Evolutionary conservation across 768 basidiomycete species (phyloP), one percentile per base, ranked within the genome.

Genomic region (Termitomyces titanicus): DNA sequence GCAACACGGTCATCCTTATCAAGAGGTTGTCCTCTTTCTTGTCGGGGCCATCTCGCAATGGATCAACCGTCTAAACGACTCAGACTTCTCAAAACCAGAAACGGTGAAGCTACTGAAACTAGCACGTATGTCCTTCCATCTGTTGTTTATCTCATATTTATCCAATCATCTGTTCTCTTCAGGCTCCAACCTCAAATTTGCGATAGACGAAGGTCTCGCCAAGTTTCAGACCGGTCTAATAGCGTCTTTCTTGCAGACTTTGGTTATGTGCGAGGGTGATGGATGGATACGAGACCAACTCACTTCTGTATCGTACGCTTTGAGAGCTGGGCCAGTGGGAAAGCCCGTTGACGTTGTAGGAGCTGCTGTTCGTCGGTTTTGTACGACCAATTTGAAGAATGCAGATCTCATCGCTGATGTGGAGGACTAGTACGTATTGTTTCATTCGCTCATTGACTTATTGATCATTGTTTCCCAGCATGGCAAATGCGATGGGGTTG

Each of bases 241-340:
- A 48, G 90, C 95, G 2, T 94, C 92, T 1, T 98, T 95, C 71
- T 74, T 98, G 62, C 95, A 98, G 72, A 93, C 93, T 15, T 74
- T 97, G 37, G 84, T 98, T 62, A 98, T 98, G 95, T 93, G 89
- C 54, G 94, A 97, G 74, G 95, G 95, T 17, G 90, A 95, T 61
- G 80, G 82, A 56, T 97, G 92, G 91, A 81, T 98, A 20, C 74
- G 76, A 54, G 79, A 83, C 3, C 83, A 93, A 56, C 79, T 85
- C 2, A 77, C 80, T 11, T 82, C 82, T 39, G 74, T 94, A 48
- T 79, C 84, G 0, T 79, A 86, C 35, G 87, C 92, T 3, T 72
- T 97, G 55, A 82, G 83, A 39, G 75, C 80, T 1, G 87, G 86
- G 1, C 79, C 81, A 17, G 77, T 75, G 44, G 88, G 86, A 1